Evolutionary conservation across 75 land plant genomes (phyloP).

Genomic region (Ceratopteris richardii): DNA sequence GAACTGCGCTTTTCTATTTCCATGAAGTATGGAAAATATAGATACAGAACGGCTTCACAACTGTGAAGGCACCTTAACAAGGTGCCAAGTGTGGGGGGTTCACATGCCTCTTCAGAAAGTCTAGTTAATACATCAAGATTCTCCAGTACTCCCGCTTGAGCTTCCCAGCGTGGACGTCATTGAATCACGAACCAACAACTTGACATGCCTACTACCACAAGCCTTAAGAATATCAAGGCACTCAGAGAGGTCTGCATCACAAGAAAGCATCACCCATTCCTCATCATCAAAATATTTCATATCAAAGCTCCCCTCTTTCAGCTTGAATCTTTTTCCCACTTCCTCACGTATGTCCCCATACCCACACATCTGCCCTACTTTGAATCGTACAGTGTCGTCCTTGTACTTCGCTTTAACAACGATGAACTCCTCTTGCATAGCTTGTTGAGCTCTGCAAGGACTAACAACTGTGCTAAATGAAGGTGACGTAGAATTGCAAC

Average conservation of each 20-base stretch:
- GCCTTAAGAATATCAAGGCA: constrained; percentile 52
- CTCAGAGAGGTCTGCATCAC: constrained; percentile 68
- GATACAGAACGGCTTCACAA: too few relatives aligned
- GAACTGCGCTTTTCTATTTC: too few relatives aligned
- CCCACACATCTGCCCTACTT: constrained; percentile 28
- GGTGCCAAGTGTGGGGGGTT: too few relatives aligned
- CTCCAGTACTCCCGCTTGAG: too few relatives aligned
- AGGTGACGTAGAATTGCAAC: constrained; percentile 15
- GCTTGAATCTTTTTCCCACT: constrained; percentile 51
- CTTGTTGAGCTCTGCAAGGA: not conserved
- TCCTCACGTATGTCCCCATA: constrained; percentile 45
- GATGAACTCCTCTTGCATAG: constrained; percentile 4
- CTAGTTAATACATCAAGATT: too few relatives aligned
- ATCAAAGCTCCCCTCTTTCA: constrained; percentile 50
- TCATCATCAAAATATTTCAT: constrained; percentile 78
- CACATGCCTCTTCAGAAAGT: too few relatives aligned
- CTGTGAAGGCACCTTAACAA: too few relatives aligned
- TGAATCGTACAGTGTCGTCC: constrained; percentile 68
- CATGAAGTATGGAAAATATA: too few relatives aligned
- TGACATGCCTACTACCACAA: constrained; percentile 35
- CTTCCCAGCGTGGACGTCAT: not conserved
- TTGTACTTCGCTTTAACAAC: constrained; percentile 57
- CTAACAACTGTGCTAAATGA: constrained; percentile 10
- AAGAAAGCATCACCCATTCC: constrained; percentile 66
- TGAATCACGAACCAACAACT: constrained; percentile 43